These are phyloP conservation scores for Fusarium cyanostomum DNA, from an alignment of 2,329 filamentous ascomycete species.

Conservation along the genomic window DNA sequence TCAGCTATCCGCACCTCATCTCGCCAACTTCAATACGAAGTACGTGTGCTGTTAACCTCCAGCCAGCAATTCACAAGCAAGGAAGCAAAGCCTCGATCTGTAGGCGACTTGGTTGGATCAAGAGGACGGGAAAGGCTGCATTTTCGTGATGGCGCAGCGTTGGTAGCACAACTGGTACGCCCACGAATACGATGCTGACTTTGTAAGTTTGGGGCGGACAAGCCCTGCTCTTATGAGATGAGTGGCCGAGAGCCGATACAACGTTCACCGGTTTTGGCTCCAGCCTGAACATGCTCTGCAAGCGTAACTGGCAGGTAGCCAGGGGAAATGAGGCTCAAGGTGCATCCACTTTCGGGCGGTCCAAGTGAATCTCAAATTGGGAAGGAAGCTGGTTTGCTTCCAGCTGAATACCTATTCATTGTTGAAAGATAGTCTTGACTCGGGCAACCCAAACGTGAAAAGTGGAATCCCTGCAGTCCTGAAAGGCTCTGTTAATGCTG, in stretches of 20 bases:
- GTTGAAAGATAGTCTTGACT: no score
- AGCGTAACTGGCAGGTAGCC: neutral
- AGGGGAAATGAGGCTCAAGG: conserved; percentile 6
- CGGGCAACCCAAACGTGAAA: no score
- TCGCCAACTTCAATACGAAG: neutral
- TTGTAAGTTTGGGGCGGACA: conserved; percentile 23
- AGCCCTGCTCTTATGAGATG: conserved; percentile 8
- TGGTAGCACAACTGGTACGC: conserved; percentile 26
- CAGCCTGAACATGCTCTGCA: neutral
- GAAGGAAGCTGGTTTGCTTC: no score
- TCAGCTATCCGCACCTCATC: neutral
- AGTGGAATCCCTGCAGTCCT: no score
- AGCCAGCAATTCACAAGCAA: conserved; percentile 2
- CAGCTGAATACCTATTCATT: no score
- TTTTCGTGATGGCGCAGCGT: conserved; percentile 23
- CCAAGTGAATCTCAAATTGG: no score
- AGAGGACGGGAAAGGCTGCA: conserved; percentile 3
- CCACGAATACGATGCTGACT: conserved; percentile 37
- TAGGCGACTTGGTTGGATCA: conserved; percentile 13
- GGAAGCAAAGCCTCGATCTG: conserved; percentile 17
- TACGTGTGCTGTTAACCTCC: conserved; percentile 3
- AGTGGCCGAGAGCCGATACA: conserved; percentile 16
- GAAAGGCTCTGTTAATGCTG: no score
- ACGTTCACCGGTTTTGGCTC: conserved; percentile 16
- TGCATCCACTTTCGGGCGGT: neutral